A percentile compares a stretch with the other conserved stretches of the same genome.
These are phyloP conservation scores for Scutellaria galericulata DNA, from an alignment of 257 asterid species.

Conservation along the genomic window DNA sequence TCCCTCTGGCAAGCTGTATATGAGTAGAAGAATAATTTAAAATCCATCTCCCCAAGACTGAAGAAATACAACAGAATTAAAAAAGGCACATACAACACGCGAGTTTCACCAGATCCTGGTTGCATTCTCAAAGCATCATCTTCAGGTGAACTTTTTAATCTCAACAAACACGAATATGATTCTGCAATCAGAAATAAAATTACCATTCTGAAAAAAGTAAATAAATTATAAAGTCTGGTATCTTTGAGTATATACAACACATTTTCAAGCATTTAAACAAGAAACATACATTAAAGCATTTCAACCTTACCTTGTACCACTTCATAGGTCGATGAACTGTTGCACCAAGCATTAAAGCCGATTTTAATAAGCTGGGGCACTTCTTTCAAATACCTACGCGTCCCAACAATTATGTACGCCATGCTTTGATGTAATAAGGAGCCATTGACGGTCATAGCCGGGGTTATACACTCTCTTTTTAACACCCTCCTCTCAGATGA, in stretches of 20 bases:
- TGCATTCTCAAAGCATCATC: conserved; percentile 87
- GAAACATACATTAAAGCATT: neutral
- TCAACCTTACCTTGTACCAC: conserved; percentile 65
- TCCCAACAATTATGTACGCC: conserved; percentile 67
- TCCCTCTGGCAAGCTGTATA: conserved; percentile 86
- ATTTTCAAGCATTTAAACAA: neutral
- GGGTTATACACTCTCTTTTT: conserved; percentile 58
- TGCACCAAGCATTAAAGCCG: conserved; percentile 75
- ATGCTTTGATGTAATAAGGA: conserved; percentile 68
- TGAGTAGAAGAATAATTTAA: conserved; percentile 27
- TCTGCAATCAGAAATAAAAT: conserved; percentile 49
- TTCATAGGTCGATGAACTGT: conserved; percentile 69
- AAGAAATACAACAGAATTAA: conserved; percentile 23
- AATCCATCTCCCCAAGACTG: conserved; percentile 6
- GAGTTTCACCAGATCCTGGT: conserved; percentile 96
- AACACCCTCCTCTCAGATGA: conserved; percentile 77
- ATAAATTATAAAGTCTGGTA: neutral
- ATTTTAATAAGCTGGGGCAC: conserved; percentile 73
- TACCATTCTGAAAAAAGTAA: too few relatives aligned
- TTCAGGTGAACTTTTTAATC: conserved; percentile 82
- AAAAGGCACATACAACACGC: conserved; percentile 71
- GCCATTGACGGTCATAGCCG: conserved; percentile 59
- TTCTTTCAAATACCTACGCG: conserved; percentile 75
- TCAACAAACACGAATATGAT: conserved; percentile 79
- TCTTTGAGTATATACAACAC: conserved; percentile 13